Conservation (phyloP, 805 yeast genomes). For the Candida cerambycidarum region DNA sequence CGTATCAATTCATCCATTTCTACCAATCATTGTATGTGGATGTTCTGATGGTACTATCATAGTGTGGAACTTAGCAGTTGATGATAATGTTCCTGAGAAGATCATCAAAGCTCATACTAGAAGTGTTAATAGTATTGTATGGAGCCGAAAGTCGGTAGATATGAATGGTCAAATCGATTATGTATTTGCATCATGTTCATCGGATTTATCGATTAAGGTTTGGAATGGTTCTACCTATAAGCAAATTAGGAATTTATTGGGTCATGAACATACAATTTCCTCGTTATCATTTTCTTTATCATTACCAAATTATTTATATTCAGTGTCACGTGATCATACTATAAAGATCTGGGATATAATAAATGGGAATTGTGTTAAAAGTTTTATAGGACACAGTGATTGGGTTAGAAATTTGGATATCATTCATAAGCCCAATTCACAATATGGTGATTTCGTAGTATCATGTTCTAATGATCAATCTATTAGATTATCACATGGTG, state of each 20-base stretch:
- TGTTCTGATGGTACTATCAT: constrained; percentile 71
- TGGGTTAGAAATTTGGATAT: constrained; percentile 77
- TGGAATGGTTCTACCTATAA: constrained; percentile 63
- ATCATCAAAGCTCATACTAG: constrained; percentile 77
- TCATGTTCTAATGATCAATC: constrained; percentile 82
- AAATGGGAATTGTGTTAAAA: constrained; percentile 64
- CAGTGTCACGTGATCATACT: constrained; percentile 63
- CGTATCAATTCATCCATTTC: constrained; percentile 70
- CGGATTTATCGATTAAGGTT: constrained; percentile 59
- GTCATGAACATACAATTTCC: constrained; percentile 88
- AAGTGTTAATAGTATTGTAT: constrained; percentile 56
- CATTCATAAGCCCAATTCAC: constrained; percentile 14
- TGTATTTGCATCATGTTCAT: constrained; percentile 49
- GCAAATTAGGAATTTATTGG: constrained; percentile 63
- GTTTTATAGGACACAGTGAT: constrained; percentile 78
- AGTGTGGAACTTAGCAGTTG: constrained; percentile 62
- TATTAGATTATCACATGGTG: constrained; percentile 63
- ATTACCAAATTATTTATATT: constrained; percentile 49
- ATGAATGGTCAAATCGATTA: constrained; percentile 21
- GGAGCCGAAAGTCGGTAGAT: constrained; percentile 45
- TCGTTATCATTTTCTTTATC: constrained; percentile 51
- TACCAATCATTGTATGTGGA: constrained; percentile 64
- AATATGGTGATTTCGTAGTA: constrained; percentile 55
- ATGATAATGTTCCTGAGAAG: constrained; percentile 58
- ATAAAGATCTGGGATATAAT: constrained; percentile 66